Evolutionary conservation across 2,329 filamentous ascomycete genomes (phyloP), one percentile per base, ranked within the genome.

Genomic region (Claviceps pusilla): DNA sequence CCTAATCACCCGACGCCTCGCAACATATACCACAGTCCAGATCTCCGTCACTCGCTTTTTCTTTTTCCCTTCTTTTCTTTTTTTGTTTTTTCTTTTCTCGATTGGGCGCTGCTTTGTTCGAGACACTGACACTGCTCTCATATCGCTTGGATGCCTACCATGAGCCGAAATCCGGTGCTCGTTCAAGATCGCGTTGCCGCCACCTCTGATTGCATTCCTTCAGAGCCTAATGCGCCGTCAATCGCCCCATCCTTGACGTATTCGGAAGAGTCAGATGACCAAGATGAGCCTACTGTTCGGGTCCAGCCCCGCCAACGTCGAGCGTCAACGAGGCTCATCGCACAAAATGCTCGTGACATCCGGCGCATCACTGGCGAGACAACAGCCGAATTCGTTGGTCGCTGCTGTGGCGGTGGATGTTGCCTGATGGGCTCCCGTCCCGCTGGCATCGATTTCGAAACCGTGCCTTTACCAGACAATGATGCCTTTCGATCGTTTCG

Each of bases 401-500:
- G 79, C 60, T 84, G 81, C 63, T 84, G 81, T 58, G 81, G 81
- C 52, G 80, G 80, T 35, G 79, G 79, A 55, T 84, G 81, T 67
- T 83, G 80, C 62, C 73, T 82, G 67, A 75, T 74, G 50, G 53
- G 67, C 51, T 71, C 71, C 58, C 68, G 72, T 58, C 71, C 69
- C 51, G 66, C 73, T 2, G 71, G 70, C 37, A 57, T 79, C 48
- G 69, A 77, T 45, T 80, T 76, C 55, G 79, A 83, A 62, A 65
- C 64, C 7, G 67, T 84, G 24, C 62, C 72, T 16, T 64, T 80
- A 2, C 90, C 91, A 1, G 82, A 93, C 67, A 97, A 95, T 63
- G 78, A 84, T 56, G 93, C 93, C 16, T 98, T 87, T 72, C 78
- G 80, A 54, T 87, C 84, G 57, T 76, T 98, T 50, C 76, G 83